phyloP scores from a whole-genome alignment of 2,329 filamentous ascomycete genomes.

The Pseudogymnoascus pannorum region DNA sequence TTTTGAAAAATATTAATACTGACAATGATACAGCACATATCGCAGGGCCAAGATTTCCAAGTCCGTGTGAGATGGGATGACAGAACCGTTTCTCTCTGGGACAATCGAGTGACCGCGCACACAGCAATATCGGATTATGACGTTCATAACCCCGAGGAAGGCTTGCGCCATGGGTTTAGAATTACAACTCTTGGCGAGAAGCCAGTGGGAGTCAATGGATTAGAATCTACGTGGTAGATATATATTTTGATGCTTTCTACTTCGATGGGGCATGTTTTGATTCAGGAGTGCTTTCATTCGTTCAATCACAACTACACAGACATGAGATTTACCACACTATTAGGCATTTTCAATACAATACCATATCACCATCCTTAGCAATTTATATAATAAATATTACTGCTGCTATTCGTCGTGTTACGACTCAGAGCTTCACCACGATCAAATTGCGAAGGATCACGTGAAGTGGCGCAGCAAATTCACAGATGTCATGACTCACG shows the following conservation, averaged over 20 bases:
- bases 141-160: slow-evolving; percentile 34
- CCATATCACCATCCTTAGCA: too few relatives aligned
- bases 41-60: slow-evolving; percentile 64
- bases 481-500: background rate
- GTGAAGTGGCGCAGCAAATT: background rate
- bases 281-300: background rate
- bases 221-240: slow-evolving; percentile 32
- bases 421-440: background rate
- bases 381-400: background rate
- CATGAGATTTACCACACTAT: background rate
- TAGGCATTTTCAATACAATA: background rate
- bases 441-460: background rate
- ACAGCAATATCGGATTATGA: slow-evolving; percentile 40
- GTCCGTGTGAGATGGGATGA: slow-evolving; percentile 67
- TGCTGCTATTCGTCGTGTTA: background rate
- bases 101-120: slow-evolving; percentile 49
- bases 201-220: slow-evolving; percentile 32
- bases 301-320: background rate
- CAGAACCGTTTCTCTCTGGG: slow-evolving; percentile 73
- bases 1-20: slow-evolving; percentile 31
- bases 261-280: background rate
- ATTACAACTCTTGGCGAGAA: slow-evolving; percentile 35
- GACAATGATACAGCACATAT: slow-evolving; percentile 62
- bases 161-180: slow-evolving; percentile 35
- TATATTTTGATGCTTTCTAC: background rate